A percentile compares a stretch with the other conserved stretches of the same genome.
These are phyloP conservation scores for Eutrema japonicum DNA, from an alignment of 345 rosid species.

Conservation along the genomic window DNA sequence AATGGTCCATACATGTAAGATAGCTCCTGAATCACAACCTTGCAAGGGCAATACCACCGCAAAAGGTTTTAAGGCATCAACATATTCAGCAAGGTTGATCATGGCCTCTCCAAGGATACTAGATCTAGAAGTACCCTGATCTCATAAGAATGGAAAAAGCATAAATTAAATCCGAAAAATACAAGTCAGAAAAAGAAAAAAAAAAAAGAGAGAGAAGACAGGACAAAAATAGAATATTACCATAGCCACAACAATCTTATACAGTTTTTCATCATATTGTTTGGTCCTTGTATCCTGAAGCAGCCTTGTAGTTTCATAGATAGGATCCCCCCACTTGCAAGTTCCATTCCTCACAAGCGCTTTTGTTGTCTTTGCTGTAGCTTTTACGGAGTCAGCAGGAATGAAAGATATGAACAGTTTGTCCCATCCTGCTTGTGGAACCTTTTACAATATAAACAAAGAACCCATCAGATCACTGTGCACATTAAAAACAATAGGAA, in stretches of 20 bases:
- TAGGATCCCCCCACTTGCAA: constrained; percentile 99
- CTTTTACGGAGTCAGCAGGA: constrained; percentile 92
- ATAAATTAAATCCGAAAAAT: constrained; percentile 14
- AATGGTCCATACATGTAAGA: constrained; percentile 79
- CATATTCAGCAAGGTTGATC: constrained; percentile 92
- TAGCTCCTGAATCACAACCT: constrained; percentile 87
- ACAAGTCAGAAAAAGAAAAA: neutral
- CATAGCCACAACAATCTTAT: constrained; percentile 85
- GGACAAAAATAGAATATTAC: constrained; percentile 46
- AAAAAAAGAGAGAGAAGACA: neutral
- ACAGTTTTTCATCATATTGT: constrained; percentile 80
- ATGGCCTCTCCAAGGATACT: constrained; percentile 90
- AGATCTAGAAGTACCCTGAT: constrained; percentile 90
- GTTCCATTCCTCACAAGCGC: constrained; percentile 94
- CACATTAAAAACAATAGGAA: neutral
- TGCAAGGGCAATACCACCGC: constrained; percentile 67
- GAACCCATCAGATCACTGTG: constrained; percentile 22
- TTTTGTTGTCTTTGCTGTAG: constrained; percentile 89
- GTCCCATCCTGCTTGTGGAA: constrained; percentile 97
- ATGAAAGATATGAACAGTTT: constrained; percentile 87
- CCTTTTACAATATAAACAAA: constrained; percentile 48
- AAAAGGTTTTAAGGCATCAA: constrained; percentile 85
- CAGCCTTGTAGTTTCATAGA: constrained; percentile 94
- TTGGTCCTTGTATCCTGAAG: constrained; percentile 82
- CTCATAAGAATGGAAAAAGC: constrained; percentile 33